phyloP scores from a whole-genome alignment of 176 grass and related monocot genomes.

The Puccinellia tenuiflora region DNA sequence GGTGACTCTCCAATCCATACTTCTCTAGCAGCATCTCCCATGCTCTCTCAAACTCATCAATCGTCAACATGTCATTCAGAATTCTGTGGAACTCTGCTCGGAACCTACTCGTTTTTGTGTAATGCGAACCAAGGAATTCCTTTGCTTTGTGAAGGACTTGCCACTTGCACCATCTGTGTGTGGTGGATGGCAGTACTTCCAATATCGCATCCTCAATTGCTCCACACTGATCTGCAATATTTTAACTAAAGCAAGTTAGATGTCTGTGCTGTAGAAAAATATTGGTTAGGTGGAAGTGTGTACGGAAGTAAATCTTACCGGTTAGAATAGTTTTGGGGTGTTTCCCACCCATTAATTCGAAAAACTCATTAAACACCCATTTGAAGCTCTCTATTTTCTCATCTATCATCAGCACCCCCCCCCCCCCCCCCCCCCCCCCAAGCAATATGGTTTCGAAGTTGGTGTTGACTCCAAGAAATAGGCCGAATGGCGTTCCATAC shows the following conservation, averaged over 20 bases:
- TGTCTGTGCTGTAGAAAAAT: background rate
- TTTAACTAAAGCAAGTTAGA: background rate
- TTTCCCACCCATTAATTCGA: background rate
- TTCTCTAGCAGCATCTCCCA: background rate
- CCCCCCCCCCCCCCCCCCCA: too few species aligned
- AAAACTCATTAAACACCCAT: background rate
- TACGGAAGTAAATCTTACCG: background rate
- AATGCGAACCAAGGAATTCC: background rate
- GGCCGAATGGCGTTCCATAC: background rate
- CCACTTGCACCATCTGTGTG: constrained; percentile 13
- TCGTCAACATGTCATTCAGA: background rate
- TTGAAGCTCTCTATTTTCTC: background rate
- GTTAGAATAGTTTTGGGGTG: background rate
- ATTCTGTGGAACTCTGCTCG: background rate
- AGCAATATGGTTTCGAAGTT: background rate
- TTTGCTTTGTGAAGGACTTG: background rate
- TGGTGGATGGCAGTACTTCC: background rate
- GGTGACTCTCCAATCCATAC: background rate
- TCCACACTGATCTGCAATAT: background rate
- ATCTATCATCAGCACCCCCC: background rate
- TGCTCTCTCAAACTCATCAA: constrained; percentile 11
- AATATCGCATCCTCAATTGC: background rate
- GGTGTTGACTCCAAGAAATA: constrained; percentile 10
- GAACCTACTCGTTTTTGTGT: background rate
- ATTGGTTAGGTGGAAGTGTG: background rate